Conservation (phyloP, 495 filamentous ascomycete species). For the Hyaloscypha hepaticicola region DNA sequence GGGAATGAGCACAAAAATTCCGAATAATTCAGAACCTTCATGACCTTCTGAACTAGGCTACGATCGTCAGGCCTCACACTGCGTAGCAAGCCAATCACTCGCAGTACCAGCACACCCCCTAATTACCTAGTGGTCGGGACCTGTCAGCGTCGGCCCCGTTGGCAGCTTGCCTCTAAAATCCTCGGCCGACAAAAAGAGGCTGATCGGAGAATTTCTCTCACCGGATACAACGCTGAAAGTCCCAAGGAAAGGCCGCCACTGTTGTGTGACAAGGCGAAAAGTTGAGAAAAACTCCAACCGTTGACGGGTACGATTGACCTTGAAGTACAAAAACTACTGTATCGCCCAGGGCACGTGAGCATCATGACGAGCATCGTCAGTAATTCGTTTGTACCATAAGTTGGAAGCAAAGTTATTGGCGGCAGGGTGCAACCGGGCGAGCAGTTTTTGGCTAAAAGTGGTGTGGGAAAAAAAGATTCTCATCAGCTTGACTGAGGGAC, state of each 20-base stretch:
- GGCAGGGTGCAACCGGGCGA: background rate
- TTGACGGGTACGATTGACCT: background rate
- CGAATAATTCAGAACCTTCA: background rate
- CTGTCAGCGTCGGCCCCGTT: conserved; percentile 5
- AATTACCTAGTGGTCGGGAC: conserved; percentile 1
- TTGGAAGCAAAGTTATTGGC: background rate
- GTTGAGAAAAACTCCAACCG: background rate
- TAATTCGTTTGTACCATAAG: background rate
- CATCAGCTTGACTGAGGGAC: background rate
- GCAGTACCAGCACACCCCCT: background rate
- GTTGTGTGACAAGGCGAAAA: background rate
- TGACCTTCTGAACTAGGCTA: background rate
- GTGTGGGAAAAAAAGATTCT: background rate
- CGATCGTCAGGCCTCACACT: background rate
- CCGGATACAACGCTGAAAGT: background rate
- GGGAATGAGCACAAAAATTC: background rate
- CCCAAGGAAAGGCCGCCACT: background rate
- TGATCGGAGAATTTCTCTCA: conserved; percentile 11
- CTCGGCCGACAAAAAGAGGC: conserved; percentile 6
- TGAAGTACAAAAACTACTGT: background rate
- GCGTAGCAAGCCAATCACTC: background rate
- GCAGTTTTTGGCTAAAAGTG: background rate
- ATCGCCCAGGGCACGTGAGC: background rate
- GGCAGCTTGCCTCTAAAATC: background rate
- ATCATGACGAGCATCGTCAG: background rate